These are phyloP conservation scores for Lupinus albus DNA, from an alignment of 306 rosid genomes.

Conservation along the genomic window DNA sequence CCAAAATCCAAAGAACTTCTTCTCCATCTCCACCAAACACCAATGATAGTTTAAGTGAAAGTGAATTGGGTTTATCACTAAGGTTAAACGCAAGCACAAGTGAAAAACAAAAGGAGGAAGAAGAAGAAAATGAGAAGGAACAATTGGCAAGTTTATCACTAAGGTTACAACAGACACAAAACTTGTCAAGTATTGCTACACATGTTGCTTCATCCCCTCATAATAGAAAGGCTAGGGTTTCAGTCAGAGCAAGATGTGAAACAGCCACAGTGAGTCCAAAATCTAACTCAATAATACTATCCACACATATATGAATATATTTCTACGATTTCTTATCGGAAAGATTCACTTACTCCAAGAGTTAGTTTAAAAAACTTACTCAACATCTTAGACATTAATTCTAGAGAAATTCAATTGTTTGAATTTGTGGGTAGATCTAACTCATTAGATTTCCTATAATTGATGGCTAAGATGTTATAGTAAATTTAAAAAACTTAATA, in stretches of 20 bases:
- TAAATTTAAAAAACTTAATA: too few relatives aligned
- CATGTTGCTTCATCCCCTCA: constrained; percentile 54
- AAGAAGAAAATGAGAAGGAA: constrained; percentile 33
- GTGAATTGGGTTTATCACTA: constrained; percentile 71
- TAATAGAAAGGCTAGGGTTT: constrained; percentile 93
- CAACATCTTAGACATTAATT: too few relatives aligned
- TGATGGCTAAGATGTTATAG: too few relatives aligned
- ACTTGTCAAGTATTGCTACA: constrained; percentile 36
- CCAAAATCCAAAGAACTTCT: constrained; percentile 37
- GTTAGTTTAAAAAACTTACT: too few relatives aligned
- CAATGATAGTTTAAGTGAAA: constrained; percentile 44
- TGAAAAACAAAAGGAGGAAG: constrained; percentile 37
- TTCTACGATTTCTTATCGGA: too few relatives aligned
- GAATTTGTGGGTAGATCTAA: too few relatives aligned
- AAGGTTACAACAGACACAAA: constrained; percentile 48
- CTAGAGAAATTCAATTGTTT: too few relatives aligned
- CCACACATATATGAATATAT: background rate
- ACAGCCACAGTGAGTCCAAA: constrained; percentile 70
- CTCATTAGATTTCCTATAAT: too few relatives aligned
- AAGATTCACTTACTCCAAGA: too few relatives aligned
- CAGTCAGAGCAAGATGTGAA: constrained; percentile 95
- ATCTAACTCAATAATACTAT: background rate
- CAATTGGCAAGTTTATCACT: constrained; percentile 36
- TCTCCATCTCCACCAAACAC: constrained; percentile 34
- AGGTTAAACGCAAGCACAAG: constrained; percentile 55